Evolutionary conservation across 2,329 filamentous ascomycete genomes (phyloP), one percentile per base, ranked within the genome.

Genomic region (Chrysoporthe cubensis): DNA sequence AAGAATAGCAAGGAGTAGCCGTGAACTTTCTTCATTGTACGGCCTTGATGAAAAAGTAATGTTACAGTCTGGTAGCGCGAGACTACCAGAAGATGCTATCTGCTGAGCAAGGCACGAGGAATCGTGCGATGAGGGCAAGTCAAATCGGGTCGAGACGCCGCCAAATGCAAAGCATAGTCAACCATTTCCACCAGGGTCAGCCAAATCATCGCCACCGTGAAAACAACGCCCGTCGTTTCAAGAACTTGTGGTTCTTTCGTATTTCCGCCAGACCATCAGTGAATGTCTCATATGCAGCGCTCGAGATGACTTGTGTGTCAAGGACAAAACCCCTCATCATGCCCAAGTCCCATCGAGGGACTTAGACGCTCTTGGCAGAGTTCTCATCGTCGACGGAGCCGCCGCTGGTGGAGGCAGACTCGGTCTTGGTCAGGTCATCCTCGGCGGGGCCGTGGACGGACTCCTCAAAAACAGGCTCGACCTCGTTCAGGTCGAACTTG

Each of bases 391-490:
- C 84, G 64, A 86, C 84, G 72, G 78, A 75, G 71, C 78, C 91
- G 74, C 84, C 85, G 72, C 80, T 82, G 74, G 83, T 88, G 78
- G 88, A 89, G 71, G 87, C 88, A 68, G 82, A 83, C 75, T 87
- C 85, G 44, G 82, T 85, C 81, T 87, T 86, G 75, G 79, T 82
- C 69, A 86, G 80, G 68, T 85, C 85, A 66, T 90, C 84, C 62
- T 88, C 83, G 63, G 88, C 56, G 40, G 82, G 85, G 42, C 92
- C 93, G 76, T 96, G 93, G 68, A 96, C 71, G 65, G 88, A 87
- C 80, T 97, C 94, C 79, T 98, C 94, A 73, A 97, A 97, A 76
- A 97, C 92, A 52, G 94, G 94, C 76, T 98, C 95, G 21, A 88
- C 85, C 74, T 98, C 96, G 77, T 93, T 86, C 73, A 92, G 85